Evolutionary conservation across 768 basidiomycete species (phyloP).

Genomic region (Cubamyces lactineus): DNA sequence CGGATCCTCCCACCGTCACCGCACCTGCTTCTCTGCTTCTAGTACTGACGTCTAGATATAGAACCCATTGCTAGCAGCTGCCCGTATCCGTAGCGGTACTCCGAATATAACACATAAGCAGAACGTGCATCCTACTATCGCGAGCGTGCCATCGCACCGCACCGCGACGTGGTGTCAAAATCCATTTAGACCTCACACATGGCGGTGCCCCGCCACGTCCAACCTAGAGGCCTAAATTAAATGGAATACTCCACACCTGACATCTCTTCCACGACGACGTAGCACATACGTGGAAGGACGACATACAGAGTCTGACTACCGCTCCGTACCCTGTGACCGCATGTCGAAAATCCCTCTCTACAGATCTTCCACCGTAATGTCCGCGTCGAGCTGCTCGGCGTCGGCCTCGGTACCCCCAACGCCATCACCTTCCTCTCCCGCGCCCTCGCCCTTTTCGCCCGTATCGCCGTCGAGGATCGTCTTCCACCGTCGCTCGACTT

Average conservation of each 20-base stretch:
- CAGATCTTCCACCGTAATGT: slow-evolving; percentile 5
- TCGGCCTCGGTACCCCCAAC: background rate
- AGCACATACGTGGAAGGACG: background rate
- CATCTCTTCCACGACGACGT: background rate
- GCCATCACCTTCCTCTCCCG: slow-evolving; percentile 11
- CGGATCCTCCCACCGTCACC: slow-evolving; percentile 17
- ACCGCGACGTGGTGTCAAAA: background rate
- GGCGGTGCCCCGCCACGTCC: slow-evolving; percentile 10
- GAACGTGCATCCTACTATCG: background rate
- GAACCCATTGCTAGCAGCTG: background rate
- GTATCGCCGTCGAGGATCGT: slow-evolving; percentile 18
- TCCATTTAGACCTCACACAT: slow-evolving; percentile 15
- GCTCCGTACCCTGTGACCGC: background rate
- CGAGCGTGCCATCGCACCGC: background rate
- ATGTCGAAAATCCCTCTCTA: background rate
- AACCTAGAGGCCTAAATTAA: slow-evolving; percentile 9
- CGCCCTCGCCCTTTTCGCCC: slow-evolving; percentile 5
- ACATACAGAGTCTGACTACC: background rate
- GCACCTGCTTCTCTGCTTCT: slow-evolving; percentile 19
- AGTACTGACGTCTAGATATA: slow-evolving; percentile 10
- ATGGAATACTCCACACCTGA: background rate
- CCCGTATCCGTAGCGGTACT: background rate
- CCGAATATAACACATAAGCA: background rate
- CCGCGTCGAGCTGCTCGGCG: background rate
- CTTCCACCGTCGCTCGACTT: slow-evolving; percentile 43